These are phyloP conservation scores for Pachyrhizus erosus DNA, from an alignment of 306 rosid species.

Conservation along the genomic window DNA sequence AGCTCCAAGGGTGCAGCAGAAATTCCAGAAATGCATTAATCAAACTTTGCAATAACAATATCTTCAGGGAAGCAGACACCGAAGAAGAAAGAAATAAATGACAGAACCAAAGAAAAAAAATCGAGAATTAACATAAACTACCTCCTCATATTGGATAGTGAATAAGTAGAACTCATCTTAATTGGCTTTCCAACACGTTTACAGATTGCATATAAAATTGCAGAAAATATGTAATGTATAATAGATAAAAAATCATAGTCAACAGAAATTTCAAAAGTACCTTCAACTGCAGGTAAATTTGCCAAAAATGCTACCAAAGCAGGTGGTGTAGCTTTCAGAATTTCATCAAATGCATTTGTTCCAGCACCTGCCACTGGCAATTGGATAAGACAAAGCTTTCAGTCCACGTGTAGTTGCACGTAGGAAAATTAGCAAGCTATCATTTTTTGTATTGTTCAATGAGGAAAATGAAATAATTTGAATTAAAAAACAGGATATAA, in stretches of 20 bases:
- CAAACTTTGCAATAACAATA: background rate
- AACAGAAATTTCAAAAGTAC: constrained; percentile 50
- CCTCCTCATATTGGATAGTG: constrained; percentile 8
- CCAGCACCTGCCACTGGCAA: constrained; percentile 55
- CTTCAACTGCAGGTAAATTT: constrained; percentile 88
- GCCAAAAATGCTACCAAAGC: constrained; percentile 82
- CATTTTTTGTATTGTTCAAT: background rate
- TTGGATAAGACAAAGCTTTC: constrained; percentile 49
- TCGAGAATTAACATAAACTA: background rate
- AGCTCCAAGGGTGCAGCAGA: background rate
- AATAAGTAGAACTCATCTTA: background rate
- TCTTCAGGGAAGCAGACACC: background rate
- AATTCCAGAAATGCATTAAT: constrained; percentile 4
- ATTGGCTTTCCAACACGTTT: constrained; percentile 15
- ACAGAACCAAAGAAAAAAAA: background rate
- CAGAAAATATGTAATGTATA: background rate
- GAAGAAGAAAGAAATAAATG: background rate
- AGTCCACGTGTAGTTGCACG: constrained; percentile 42
- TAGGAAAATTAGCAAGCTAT: constrained; percentile 29
- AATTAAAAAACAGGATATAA: background rate
- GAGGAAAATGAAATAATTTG: background rate
- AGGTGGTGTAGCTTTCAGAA: constrained; percentile 86
- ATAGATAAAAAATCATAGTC: constrained; percentile 3
- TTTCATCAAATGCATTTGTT: constrained; percentile 80
- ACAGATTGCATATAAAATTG: constrained; percentile 4